Conservation (phyloP, 1,284 basidiomycete species). For the Puccinia horiana region DNA sequence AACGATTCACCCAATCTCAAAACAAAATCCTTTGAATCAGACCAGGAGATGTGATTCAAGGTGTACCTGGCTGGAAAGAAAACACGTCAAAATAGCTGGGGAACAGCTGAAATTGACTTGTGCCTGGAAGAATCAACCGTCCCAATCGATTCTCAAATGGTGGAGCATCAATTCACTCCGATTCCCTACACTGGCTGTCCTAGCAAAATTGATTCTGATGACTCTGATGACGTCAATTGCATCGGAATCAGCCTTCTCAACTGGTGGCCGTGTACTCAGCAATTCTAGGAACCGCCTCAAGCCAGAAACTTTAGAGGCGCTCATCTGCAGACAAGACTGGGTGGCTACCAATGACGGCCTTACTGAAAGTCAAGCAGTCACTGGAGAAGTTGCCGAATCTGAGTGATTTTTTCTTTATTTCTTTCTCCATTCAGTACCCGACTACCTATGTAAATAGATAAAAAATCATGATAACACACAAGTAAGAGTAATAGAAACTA, state of each 20-base stretch:
- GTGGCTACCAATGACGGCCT: not conserved
- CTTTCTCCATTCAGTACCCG: not conserved
- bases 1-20: not conserved
- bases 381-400: not conserved
- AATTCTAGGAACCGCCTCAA: not conserved
- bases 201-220: too few species aligned
- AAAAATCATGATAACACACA: not conserved
- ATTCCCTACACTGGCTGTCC: not conserved
- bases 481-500: not conserved
- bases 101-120: not conserved
- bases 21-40: not conserved
- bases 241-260: not conserved
- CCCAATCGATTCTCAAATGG: not conserved
- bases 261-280: not conserved
- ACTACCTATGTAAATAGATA: not conserved
- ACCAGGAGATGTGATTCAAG: not conserved
- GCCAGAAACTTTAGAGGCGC: not conserved
- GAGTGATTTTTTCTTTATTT: not conserved
- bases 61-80: not conserved
- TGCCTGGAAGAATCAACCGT: not conserved
- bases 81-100: not conserved
- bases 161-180: not conserved
- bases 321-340: conserved; percentile 6
- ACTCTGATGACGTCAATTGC: too few species aligned
- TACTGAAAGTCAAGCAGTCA: too few species aligned